Conservation (phyloP, 1,284 basidiomycete genomes). For the Vanrija sp. region DNA sequence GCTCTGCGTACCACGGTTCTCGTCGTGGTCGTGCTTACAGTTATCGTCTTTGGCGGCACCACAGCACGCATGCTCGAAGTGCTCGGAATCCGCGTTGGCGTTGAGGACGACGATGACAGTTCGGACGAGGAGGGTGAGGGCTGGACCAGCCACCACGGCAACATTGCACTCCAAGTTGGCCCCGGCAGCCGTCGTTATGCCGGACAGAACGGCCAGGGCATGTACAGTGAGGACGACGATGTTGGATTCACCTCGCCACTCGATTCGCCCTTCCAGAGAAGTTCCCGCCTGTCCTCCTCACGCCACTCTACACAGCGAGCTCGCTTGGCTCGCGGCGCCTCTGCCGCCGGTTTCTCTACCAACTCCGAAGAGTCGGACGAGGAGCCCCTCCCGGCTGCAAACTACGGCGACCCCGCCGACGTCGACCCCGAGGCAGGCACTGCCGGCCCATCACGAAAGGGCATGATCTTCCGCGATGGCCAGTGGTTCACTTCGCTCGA, state of each 20-base stretch:
- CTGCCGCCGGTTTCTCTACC: conserved; percentile 43
- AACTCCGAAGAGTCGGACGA: conserved; percentile 61
- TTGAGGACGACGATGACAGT: conserved; percentile 82
- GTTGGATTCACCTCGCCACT: conserved; percentile 18
- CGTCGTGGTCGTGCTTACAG: conserved; percentile 91
- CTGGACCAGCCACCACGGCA: conserved; percentile 37
- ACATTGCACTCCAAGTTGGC: conserved; percentile 38
- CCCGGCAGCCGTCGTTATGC: conserved; percentile 42
- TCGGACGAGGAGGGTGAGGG: conserved; percentile 70
- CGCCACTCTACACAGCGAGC: background rate
- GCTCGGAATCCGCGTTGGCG: conserved; percentile 91
- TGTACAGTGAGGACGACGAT: conserved; percentile 35
- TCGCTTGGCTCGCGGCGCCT: conserved; percentile 11
- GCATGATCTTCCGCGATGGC: conserved; percentile 55
- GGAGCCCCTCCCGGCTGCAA: conserved; percentile 63
- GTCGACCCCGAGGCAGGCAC: conserved; percentile 11
- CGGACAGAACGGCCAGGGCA: conserved; percentile 39
- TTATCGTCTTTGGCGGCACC: conserved; percentile 93
- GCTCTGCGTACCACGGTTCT: conserved; percentile 91
- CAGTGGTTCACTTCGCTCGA: conserved; percentile 97
- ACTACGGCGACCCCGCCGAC: conserved; percentile 55
- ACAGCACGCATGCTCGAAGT: conserved; percentile 96
- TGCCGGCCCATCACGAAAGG: conserved; percentile 21
- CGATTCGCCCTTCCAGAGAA: conserved; percentile 27
- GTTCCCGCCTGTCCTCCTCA: background rate